Evolutionary conservation across 2,329 filamentous ascomycete species (phyloP).

Genomic region (Monilinia vaccinii-corymbosi): DNA sequence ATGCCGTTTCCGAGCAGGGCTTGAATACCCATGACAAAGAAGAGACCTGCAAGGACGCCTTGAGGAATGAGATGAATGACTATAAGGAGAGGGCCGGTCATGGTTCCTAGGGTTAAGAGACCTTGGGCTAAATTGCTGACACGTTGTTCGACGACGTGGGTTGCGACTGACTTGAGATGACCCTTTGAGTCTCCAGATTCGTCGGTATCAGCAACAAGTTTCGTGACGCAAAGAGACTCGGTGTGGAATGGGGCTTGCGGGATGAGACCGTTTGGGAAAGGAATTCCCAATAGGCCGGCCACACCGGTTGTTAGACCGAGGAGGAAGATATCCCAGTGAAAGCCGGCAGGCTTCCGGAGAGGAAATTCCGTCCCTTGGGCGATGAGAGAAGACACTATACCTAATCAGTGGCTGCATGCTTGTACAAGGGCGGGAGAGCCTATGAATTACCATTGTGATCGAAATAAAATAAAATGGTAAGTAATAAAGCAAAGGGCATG

Average conservation of each 20-base stretch:
- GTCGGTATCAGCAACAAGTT: conserved; percentile 39
- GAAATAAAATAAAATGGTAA: conserved; percentile 83
- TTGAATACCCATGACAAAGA: conserved; percentile 79
- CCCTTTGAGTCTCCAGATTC: conserved; percentile 49
- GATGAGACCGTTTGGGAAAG: conserved; percentile 76
- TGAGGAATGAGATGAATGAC: conserved; percentile 73
- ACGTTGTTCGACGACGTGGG: conserved; percentile 68
- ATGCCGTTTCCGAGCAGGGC: conserved; percentile 70
- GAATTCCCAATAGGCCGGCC: conserved; percentile 66
- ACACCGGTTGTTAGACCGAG: conserved; percentile 70
- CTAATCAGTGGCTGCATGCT: neutral
- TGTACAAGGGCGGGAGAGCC: neutral
- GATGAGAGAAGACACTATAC: conserved; percentile 66
- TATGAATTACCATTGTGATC: conserved; percentile 65
- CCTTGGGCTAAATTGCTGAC: conserved; percentile 72
- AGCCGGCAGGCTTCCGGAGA: conserved; percentile 69
- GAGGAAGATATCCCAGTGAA: conserved; percentile 79
- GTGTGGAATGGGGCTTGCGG: conserved; percentile 80
- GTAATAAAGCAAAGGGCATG: conserved; percentile 73
- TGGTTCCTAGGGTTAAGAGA: conserved; percentile 68
- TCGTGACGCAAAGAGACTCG: conserved; percentile 64
- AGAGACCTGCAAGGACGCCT: conserved; percentile 69
- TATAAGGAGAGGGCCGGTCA: conserved; percentile 64
- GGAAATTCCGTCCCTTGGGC: conserved; percentile 78
- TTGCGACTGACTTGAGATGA: conserved; percentile 41